Base-by-base conservation (phyloP, 2,329 filamentous ascomycete genomes). In the Blastomyces silverae region DNA sequence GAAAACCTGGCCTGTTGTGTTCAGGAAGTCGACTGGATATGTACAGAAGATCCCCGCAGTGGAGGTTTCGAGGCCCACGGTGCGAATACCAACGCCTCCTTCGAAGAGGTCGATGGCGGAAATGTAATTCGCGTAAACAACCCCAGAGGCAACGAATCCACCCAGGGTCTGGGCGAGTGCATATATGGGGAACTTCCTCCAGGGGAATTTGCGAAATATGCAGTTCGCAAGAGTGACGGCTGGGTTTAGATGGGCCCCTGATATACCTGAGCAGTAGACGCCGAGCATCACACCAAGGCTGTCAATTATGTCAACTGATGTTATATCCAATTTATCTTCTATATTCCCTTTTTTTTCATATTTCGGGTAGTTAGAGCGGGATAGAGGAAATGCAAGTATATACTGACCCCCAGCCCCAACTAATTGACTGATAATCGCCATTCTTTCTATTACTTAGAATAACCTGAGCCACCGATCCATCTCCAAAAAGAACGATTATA, bases 11-110 rank as follows among this genome's bases (percentile, higher is more conserved):
- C 83, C 85, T 0, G 85, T 84, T 61, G 82, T 85, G 2, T 84
- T 87, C 79, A 90, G 81, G 74, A 90, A 79, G 0, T 71, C 69
- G 0, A 75, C 77, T 0, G 88, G 88, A 70, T 91, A 91, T 0
- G 89, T 90, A 79, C 85, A 88, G 73, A 91, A 91, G 68, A 91
- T 85, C 1, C 84, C 87, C 0, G 86, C 89, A 6, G 87, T 87
- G 1, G 87, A 82, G 56, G 83, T 88, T 34, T 77, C 73, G 10
- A 83, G 10, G 72, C 76, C 1, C 82, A 90, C 87, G 0, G 87
- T 90, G 31, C 88, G 82, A 65, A 88, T 80, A 17, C 82, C 62
- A 0, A 73, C 79, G 2, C 80, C 74, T 1, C 87, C 88, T 73
- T 90, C 87, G 69, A 83, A 86, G 28, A 76, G 73, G 69, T 89